These are phyloP conservation scores for Aspergillus sparsus DNA, from an alignment of 495 filamentous ascomycete species.

Conservation along the genomic window DNA sequence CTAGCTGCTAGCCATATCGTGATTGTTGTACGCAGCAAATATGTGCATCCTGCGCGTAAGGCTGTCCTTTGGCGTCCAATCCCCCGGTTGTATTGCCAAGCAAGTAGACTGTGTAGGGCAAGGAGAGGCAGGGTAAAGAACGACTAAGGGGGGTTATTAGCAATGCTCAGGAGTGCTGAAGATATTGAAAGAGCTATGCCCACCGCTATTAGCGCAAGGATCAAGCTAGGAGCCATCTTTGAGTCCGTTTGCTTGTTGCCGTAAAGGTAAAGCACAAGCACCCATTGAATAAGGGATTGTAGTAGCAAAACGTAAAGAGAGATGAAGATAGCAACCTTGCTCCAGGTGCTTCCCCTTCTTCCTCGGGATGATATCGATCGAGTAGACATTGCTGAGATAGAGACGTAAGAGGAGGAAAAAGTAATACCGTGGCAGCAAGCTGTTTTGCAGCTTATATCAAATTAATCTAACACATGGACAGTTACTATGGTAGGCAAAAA, in stretches of 20 bases:
- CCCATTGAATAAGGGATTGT: slow-evolving; percentile 41
- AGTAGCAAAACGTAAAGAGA: slow-evolving; percentile 44
- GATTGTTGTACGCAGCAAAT: slow-evolving; percentile 39
- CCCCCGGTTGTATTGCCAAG: slow-evolving; percentile 49
- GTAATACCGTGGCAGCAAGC: slow-evolving; percentile 1
- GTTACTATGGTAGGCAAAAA: too few species aligned
- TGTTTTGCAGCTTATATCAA: slow-evolving; percentile 17
- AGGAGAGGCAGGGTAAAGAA: slow-evolving; percentile 43
- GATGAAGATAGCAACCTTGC: slow-evolving; percentile 44
- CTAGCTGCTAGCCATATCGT: slow-evolving; percentile 45
- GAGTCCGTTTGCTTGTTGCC: slow-evolving; percentile 39
- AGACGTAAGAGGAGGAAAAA: neutral
- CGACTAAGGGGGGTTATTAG: slow-evolving; percentile 30
- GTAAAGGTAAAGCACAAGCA: slow-evolving; percentile 43
- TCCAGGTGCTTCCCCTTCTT: slow-evolving; percentile 41
- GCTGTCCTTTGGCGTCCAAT: slow-evolving; percentile 39
- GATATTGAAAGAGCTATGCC: slow-evolving; percentile 7
- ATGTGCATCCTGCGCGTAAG: slow-evolving; percentile 41
- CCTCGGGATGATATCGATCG: slow-evolving; percentile 19
- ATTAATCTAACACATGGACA: too few species aligned
- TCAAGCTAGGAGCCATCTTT: slow-evolving; percentile 46
- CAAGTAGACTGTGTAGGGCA: slow-evolving; percentile 45
- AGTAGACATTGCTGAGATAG: slow-evolving; percentile 28
- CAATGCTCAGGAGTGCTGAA: neutral
- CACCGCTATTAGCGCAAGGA: slow-evolving; percentile 43